Evolutionary conservation across 2,329 filamentous ascomycete species (phyloP).

Genomic region (Scopulariopsis brevicaulis): DNA sequence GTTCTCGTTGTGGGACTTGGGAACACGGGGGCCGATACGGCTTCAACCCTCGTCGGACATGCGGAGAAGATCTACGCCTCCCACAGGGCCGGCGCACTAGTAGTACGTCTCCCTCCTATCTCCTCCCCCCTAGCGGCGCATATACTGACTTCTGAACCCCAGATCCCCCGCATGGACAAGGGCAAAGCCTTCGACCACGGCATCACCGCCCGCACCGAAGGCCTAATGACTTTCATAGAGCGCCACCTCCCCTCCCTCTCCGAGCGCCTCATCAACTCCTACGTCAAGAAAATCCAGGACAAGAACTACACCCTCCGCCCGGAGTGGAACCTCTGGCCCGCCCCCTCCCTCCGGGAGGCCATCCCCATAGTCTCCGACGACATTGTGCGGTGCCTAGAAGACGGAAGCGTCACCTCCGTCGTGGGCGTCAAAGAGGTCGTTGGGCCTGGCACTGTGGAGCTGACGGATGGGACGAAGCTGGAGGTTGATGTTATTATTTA

Average conservation of each 20-base stretch:
- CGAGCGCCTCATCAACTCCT: constrained; percentile 6
- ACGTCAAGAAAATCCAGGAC: constrained; percentile 12
- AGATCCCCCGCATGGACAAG: constrained; percentile 15
- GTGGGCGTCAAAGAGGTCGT: constrained; percentile 10
- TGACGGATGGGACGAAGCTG: constrained; percentile 15
- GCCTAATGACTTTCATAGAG: constrained; percentile 17
- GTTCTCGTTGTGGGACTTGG: constrained; percentile 31
- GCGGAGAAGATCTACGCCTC: constrained; percentile 27
- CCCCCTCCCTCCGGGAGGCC: constrained; percentile 12
- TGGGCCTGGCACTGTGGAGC: neutral
- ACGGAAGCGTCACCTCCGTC: constrained; percentile 21
- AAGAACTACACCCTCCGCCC: constrained; percentile 13
- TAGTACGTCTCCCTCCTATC: constrained; percentile 14
- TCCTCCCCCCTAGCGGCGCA: neutral
- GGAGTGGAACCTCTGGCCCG: constrained; percentile 17
- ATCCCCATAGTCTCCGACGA: constrained; percentile 17
- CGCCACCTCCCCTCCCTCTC: constrained; percentile 10
- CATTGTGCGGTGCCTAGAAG: constrained; percentile 19
- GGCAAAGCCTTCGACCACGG: constrained; percentile 21
- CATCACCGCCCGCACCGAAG: constrained; percentile 19
- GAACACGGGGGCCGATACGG: constrained; percentile 20
- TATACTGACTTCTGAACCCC: neutral
- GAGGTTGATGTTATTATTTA: constrained; percentile 19
- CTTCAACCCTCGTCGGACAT: constrained; percentile 18
- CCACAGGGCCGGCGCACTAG: constrained; percentile 23